Percentiles rank a stretch among this genome's conserved stretches.
phyloP scores from a whole-genome alignment of 208 protist genomes.

The Leishmania major region DNA sequence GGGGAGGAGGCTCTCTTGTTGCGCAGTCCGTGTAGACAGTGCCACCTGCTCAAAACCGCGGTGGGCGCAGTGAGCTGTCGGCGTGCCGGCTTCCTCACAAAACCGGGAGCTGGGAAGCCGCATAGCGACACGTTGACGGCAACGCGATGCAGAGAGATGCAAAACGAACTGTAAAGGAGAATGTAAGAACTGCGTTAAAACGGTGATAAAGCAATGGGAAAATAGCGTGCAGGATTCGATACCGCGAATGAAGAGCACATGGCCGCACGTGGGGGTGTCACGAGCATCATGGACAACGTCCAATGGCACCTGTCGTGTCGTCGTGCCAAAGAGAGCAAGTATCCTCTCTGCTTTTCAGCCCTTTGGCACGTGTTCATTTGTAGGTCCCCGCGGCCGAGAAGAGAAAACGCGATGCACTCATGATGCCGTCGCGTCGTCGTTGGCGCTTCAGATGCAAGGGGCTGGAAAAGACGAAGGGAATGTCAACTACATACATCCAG shows the following conservation, averaged over 20 bases:
- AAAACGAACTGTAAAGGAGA: not conserved
- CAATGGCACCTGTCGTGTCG: no score
- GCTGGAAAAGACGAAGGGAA: not conserved
- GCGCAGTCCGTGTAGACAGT: not conserved
- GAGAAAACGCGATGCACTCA: not conserved
- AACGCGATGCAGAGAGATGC: not conserved
- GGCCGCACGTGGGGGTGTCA: no score
- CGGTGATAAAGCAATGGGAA: not conserved
- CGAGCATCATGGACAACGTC: no score
- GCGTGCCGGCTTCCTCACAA: not conserved
- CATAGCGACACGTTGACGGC: not conserved
- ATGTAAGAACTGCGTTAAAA: not conserved
- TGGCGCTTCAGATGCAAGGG: not conserved
- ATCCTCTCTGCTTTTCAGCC: no score
- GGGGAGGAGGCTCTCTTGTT: no score
- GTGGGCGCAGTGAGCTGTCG: not conserved
- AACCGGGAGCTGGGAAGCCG: not conserved
- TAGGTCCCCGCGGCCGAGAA: no score
- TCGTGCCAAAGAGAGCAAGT: no score
- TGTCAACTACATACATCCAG: not conserved
- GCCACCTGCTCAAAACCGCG: not conserved
- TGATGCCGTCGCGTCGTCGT: not conserved
- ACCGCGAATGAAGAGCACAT: no score
- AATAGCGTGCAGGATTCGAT: no score
- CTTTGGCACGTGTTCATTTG: no score